phyloP scores from a whole-genome alignment of 2,329 filamentous ascomycete genomes.

The Alternaria novae-zelandiae region DNA sequence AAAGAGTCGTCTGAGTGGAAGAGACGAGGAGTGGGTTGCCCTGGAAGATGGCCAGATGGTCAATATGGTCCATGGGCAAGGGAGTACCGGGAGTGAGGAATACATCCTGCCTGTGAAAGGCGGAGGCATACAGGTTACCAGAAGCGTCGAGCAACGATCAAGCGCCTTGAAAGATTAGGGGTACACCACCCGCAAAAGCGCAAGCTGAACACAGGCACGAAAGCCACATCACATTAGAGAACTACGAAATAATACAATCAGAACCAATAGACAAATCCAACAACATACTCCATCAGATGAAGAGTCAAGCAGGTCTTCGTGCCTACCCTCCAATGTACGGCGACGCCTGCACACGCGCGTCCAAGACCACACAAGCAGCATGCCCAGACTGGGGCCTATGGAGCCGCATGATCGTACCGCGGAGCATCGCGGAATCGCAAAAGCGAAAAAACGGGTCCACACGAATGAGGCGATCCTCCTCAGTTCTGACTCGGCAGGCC shows the following conservation, averaged over 20 bases:
- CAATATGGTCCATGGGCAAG: constrained; percentile 7
- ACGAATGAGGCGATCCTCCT: background rate
- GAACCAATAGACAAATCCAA: background rate
- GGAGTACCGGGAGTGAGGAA: constrained; percentile 5
- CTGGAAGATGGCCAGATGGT: constrained; percentile 6
- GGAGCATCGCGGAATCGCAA: background rate
- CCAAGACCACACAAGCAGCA: background rate
- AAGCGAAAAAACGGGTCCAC: background rate
- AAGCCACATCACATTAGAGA: background rate
- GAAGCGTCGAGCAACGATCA: constrained; percentile 7
- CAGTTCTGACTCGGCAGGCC: background rate
- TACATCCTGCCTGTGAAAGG: constrained; percentile 5
- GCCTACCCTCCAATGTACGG: background rate
- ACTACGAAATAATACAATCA: background rate
- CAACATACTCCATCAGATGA: background rate
- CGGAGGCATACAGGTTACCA: constrained; percentile 6
- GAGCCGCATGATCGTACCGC: background rate
- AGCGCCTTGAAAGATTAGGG: background rate
- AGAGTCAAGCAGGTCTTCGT: background rate
- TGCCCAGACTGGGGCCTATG: background rate
- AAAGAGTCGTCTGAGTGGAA: constrained; percentile 10
- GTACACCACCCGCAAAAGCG: background rate
- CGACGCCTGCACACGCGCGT: background rate
- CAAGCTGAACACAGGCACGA: background rate
- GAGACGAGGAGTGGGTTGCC: constrained; percentile 12